Base-by-base conservation (phyloP, 2,329 filamentous ascomycete species). In the Pseudocercospora vitis region DNA sequence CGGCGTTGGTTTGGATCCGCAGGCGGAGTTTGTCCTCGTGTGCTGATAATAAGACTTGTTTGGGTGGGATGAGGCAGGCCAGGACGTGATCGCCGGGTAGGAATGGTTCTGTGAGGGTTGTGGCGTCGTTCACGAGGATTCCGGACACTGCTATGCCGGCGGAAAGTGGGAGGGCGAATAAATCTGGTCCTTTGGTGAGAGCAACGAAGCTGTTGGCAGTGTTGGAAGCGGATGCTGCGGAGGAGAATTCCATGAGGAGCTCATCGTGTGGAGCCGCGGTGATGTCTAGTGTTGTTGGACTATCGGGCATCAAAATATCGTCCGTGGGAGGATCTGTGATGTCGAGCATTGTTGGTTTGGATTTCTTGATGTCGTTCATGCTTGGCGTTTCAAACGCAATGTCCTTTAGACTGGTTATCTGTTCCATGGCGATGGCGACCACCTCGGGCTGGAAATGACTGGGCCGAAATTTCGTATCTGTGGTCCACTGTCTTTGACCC, bases 211-310 rank as follows among this genome's bases (percentile, higher is more conserved):
- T 51, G 21, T 40, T 24, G 18, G 53, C 47, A 7, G 31, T 35
- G 37, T 55, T 55, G 19, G 40, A 51, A 11, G 42, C 53, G 18
- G 53, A 52, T 12, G 53, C 48, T 21, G 53, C 53, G 7, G 48
- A 29, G 7, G 53, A 51, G 8, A 55, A 55, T 21, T 49, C 39
- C 42, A 55, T 55, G 26, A 44, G 50, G 29, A 55, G 45, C 37
- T 55, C 53, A 24, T 55, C 53, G 9, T 44, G 48, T 11, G 53
- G 53, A 6, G 48, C 28, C 12, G 28, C 42, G 3, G 48, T 55
- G 9, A 52, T 44, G 28, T 55, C 53, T 7, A 55, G 45, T 19
- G 53, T 55, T 29, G 53, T 55, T 7, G 48, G 48, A 31, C 48
- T 51, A 9, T 32, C 44, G 46, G 23, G 12, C 31, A 21, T 42